phyloP scores from a whole-genome alignment of 139 green algal genomes.

The Chlorella sp. region DNA sequence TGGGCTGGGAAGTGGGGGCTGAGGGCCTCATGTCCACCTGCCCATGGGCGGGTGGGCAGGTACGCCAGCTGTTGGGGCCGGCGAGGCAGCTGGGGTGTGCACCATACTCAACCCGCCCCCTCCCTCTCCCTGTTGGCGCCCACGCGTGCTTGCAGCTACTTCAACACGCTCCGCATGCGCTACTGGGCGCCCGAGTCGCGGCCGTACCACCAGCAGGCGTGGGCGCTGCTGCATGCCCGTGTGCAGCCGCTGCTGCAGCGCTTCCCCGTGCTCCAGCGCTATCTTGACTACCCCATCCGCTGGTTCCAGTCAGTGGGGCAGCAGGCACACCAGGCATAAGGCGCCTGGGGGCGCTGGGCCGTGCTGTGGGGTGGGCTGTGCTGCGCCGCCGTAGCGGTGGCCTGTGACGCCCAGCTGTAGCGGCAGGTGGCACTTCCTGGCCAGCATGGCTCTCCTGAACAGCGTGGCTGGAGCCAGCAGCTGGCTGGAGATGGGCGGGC shows the following conservation, averaged over 20 bases:
- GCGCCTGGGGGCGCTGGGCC: no score
- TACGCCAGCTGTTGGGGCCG: no score
- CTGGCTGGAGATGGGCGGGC: background rate
- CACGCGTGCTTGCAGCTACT: background rate
- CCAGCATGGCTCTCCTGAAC: background rate
- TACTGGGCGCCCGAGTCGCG: slow-evolving; percentile 33
- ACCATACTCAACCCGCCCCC: no score
- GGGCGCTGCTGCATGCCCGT: slow-evolving; percentile 19
- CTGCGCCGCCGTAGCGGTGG: background rate
- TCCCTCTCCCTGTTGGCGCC: no score
- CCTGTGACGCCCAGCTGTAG: background rate
- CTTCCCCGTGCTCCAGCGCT: slow-evolving; percentile 19
- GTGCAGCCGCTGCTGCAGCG: slow-evolving; percentile 17
- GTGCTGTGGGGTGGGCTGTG: no score
- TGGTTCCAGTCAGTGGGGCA: slow-evolving; percentile 31
- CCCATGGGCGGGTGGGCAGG: no score
- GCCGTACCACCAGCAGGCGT: slow-evolving; percentile 39
- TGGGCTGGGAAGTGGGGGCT: no score
- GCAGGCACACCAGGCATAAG: background rate
- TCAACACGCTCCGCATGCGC: slow-evolving; percentile 26
- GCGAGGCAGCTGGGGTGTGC: no score
- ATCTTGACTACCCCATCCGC: slow-evolving; percentile 18
- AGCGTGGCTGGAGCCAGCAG: background rate
- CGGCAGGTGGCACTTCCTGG: background rate
- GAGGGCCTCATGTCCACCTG: no score